Evolutionary conservation across 352 stramenopile genomes (phyloP).

Genomic region (Peronospora destructor): DNA sequence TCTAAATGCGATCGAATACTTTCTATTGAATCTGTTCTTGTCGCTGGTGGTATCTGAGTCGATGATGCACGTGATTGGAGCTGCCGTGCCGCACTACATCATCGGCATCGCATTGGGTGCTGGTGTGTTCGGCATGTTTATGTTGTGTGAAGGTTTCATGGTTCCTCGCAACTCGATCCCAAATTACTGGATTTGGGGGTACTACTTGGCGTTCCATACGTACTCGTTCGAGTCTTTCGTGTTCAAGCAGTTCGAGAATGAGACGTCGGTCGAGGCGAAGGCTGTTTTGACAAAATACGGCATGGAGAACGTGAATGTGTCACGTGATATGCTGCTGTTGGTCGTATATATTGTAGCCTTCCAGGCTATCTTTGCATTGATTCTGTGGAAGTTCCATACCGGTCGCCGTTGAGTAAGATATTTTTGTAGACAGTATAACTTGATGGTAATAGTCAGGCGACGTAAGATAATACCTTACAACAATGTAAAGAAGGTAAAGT

Average conservation of each 20-base stretch:
- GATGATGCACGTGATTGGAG: slow-evolving; percentile 70
- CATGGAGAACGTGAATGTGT: slow-evolving; percentile 44
- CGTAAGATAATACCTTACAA: no score
- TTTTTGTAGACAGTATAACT: no score
- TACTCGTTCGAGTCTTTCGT: slow-evolving; percentile 80
- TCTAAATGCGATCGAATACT: slow-evolving; percentile 53
- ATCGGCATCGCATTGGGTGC: slow-evolving; percentile 70
- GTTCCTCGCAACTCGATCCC: slow-evolving; percentile 50
- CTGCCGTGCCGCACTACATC: slow-evolving; percentile 70
- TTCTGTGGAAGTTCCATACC: slow-evolving; percentile 19
- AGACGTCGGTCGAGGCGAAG: slow-evolving; percentile 15
- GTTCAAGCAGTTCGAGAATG: slow-evolving; percentile 55
- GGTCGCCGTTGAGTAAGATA: slow-evolving; percentile 5
- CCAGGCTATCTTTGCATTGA: slow-evolving; percentile 29
- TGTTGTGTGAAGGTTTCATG: slow-evolving; percentile 78
- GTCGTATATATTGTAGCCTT: slow-evolving; percentile 28
- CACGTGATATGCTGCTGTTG: slow-evolving; percentile 38
- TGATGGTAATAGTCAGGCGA: no score
- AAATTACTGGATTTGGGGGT: slow-evolving; percentile 68
- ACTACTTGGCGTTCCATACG: slow-evolving; percentile 81
- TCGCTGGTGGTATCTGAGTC: slow-evolving; percentile 70
- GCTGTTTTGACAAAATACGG: slow-evolving; percentile 23
- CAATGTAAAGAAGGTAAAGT: no score
- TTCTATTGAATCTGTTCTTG: slow-evolving; percentile 62
- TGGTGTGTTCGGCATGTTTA: slow-evolving; percentile 74